Conservation (phyloP, 1,284 basidiomycete species). For the Cystobasidiaceae sp. region DNA sequence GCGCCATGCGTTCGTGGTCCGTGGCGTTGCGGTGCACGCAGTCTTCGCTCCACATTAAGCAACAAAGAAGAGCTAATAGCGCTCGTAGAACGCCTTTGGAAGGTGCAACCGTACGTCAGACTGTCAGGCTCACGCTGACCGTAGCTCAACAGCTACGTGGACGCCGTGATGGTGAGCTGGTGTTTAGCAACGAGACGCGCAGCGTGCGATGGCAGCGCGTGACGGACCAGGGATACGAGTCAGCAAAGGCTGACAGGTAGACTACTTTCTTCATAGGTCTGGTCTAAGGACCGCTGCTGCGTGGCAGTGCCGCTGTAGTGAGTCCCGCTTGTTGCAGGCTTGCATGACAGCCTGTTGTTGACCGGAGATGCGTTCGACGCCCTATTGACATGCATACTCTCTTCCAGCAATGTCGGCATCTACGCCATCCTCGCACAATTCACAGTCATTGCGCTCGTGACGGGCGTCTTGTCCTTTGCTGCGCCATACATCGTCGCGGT, state of each 20-base stretch:
- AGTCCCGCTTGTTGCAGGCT: not conserved
- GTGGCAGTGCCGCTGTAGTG: constrained; percentile 29
- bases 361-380: constrained; percentile 18
- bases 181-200: too few relatives aligned
- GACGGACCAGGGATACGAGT: not conserved
- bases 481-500: constrained; percentile 68
- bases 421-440: constrained; percentile 74
- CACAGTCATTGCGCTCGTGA: constrained; percentile 61
- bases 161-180: not conserved
- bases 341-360: not conserved
- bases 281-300: constrained; percentile 30
- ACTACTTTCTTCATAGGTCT: not conserved
- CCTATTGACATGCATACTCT: constrained; percentile 78
- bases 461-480: constrained; percentile 68
- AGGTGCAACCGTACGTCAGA: too few relatives aligned
- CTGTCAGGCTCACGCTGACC: too few relatives aligned
- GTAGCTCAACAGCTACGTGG: too few relatives aligned
- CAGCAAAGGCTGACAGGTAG: not conserved
- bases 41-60: too few relatives aligned
- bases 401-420: constrained; percentile 65
- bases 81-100: too few relatives aligned
- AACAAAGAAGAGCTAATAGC: too few relatives aligned
- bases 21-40: too few relatives aligned
- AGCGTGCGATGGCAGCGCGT: not conserved
- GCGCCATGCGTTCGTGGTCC: too few relatives aligned